These are phyloP conservation scores for Aegle marmelos DNA, from an alignment of 345 rosid species.

Conservation along the genomic window DNA sequence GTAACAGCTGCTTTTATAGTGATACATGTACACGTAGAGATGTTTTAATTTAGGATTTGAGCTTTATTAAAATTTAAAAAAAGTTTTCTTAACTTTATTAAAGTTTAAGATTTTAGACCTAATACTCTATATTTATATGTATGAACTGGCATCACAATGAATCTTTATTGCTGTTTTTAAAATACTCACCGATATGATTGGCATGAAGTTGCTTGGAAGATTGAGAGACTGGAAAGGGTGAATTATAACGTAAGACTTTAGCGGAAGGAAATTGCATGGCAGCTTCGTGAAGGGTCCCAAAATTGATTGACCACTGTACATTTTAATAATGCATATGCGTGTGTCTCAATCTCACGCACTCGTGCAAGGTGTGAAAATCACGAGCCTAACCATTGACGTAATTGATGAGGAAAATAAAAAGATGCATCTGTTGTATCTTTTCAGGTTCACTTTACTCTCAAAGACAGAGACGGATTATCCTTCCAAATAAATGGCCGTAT, in stretches of 20 bases:
- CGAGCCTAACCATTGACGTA: background rate
- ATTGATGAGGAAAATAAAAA: background rate
- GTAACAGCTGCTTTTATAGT: background rate
- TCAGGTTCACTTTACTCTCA: no score
- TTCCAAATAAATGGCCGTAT: no score
- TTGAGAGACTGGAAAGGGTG: background rate
- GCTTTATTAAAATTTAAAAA: no score
- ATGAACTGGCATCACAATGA: no score
- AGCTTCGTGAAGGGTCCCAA: slow-evolving; percentile 29
- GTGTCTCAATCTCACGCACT: background rate
- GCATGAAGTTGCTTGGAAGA: slow-evolving; percentile 15
- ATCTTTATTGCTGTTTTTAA: background rate
- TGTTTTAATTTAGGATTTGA: no score
- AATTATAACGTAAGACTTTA: background rate
- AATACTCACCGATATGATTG: background rate
- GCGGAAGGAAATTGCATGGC: slow-evolving; percentile 30
- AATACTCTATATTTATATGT: no score
- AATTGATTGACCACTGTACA: background rate
- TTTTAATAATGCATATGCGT: background rate
- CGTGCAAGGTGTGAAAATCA: background rate
- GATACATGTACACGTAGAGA: background rate
- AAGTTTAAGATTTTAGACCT: no score
- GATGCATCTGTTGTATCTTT: no score
- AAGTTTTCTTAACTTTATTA: no score
- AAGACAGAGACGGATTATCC: no score